Base-by-base conservation (phyloP, 768 basidiomycete species). In the Paxillus rubicundulus region DNA sequence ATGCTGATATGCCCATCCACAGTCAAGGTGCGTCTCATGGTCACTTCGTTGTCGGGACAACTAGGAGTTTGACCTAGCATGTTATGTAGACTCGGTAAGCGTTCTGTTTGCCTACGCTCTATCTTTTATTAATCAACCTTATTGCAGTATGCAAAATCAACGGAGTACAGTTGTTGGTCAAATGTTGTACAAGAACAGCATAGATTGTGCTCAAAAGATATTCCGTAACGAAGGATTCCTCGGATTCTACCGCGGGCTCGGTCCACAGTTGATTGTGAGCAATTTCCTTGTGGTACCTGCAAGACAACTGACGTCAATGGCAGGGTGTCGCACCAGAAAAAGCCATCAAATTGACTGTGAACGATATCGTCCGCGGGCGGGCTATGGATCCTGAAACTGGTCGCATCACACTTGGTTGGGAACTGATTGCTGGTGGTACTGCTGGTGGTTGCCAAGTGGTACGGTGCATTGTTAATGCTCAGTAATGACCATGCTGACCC, bases 401-500 rank as follows among this genome's bases (percentile, higher is more conserved):
- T 12, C 82, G 92, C 49, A 99, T 99, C 69, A 82, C 86, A 52
- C 65, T 97, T n/a, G 61, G 62, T n/a, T 94, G 92, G 90, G 97
- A 99, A 71, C 60, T 98, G 16, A 53, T 90, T 5, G 96, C 96
- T 32, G 97, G 97, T 74, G 97, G 89, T 61, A 76, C 80, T 34
- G 97, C 97, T 36, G 97, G 97, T 66, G 97, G 87, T 64, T 95
- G 92, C 67, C 97, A 99, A 86, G 97, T 99, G 65, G 95, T 97
- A 70, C 56, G 91, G 84, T 47, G 24, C 36, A 27, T 42, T 18
- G 27, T 48, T 45, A 34, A 38, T 44, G 24, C 30, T 56, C 43
- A 49, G 27, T 53, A 28, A 54, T 47, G 38, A 53, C 8, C 28
- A 38, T 51, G 55, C 64, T 65, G 32, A 68, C 8, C 18, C 45